Evolutionary conservation across 805 yeast species (phyloP), one percentile per base, ranked within the genome.

Genomic region (Cyberlindnera veronae): DNA sequence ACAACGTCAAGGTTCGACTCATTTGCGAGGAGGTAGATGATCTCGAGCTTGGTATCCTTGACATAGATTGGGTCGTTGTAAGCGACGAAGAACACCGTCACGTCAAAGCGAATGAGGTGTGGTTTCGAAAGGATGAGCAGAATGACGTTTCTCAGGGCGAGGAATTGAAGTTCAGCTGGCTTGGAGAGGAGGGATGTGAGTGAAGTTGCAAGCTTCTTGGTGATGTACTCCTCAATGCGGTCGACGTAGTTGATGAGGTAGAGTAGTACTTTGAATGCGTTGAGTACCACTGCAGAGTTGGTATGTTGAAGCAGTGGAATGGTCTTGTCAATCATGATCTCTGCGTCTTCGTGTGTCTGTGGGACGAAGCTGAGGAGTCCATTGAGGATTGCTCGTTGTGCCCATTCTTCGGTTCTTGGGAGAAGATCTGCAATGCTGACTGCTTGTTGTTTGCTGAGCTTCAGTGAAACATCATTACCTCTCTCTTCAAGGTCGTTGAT

Each of bases 11-110:
- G 68, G 51, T 84, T 85, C 9, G 60, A 48, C 38, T 77, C 79
- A 53, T 78, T 74, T 1, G 97, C 95, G 34, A 91, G 66, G 27
- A 87, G 66, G 51, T 84, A 86, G 17, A 91, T 79, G 43, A 93
- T 83, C 57, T 91, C 97, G 32, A 91, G 67, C 55, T 91, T 91
- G 5, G 96, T 85, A 53, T 88, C 91, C 59, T 89, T 87, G 56
- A 91, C 79, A 58, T 86, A 91, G 17, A 85, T 77, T 1, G 95
- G 93, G 58, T 90, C 96, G 58, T 84, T 83, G 53, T 77, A 85
- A 44, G 79, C 79, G 63, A 93, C 82, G 62, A 87, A 89, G 57
- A 90, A 87, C 64, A 79, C 76, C 38, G 79, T 76, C n/a, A 86
- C 87, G 46, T 85, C 93, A 39, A 84, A 67, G 19, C 68, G 62